Base-by-base conservation (phyloP, 2,329 filamentous ascomycete species). In the Microdochium nivale region DNA sequence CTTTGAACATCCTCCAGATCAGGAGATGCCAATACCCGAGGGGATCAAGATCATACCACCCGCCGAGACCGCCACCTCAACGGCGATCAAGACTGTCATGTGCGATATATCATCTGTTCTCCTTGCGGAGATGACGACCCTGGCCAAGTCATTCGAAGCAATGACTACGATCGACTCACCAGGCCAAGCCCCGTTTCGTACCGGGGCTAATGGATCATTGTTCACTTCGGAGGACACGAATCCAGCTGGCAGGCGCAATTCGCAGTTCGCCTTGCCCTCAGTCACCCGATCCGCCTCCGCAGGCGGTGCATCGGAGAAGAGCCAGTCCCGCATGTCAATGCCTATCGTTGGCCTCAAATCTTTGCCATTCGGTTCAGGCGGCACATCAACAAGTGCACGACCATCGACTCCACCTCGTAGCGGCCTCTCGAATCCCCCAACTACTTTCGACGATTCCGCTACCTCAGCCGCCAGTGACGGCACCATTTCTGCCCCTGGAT, bases 51-150 rank as follows among this genome's bases (percentile, higher is more conserved):
- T 81, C 37, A 80, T 96, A 25, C 90, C 90, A 16, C 81, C 85
- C 0, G 72, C 73, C 21, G 78, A 84, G 52, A 74, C 82, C 25
- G 87, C 84, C 47, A 88, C 84, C 61, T 79, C 82, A 48, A 94
- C 90, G 2, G 94, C 90, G 1, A 84, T 91, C 66, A 89, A 88
- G 69, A 88, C 86, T 0, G 77, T 88, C 61, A 84, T 92, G 80
- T 90, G 87, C 62, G 85, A 90, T 65, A 79, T 91, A 51, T 88
- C 87, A 3, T 86, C 86, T 13, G 64, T 88, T 50, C 67, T 92
- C 47, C 73, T 92, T 23, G 86, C 86, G 21, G 87, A 90, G 67
- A 83, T 92, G 78, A 87, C 84, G 27, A 82, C 80, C 1, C 75
- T 89, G 53, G 87, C 86, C 52, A 88, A 81, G 60, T 86, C 81